These are phyloP conservation scores for Plenodomus tracheiphilus DNA, from an alignment of 2,329 filamentous ascomycete genomes.

Conservation along the genomic window DNA sequence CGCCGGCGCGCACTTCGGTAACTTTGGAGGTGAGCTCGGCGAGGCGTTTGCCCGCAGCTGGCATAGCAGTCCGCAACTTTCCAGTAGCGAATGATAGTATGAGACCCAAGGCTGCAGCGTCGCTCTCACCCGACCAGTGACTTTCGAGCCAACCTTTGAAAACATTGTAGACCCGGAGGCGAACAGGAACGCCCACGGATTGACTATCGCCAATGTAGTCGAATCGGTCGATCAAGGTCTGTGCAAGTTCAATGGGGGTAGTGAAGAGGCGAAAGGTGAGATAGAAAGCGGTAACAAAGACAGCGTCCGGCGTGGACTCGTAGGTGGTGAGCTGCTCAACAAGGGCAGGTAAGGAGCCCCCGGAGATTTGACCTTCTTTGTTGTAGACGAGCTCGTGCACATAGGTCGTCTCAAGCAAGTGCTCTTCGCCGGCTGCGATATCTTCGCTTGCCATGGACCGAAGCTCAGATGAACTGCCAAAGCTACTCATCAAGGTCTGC, in stretches of 20 bases:
- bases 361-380: constrained; percentile 92
- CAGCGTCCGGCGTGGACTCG: constrained; percentile 86
- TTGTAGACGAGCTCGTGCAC: constrained; percentile 91
- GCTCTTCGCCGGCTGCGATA: constrained; percentile 75
- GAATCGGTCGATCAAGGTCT: constrained; percentile 85
- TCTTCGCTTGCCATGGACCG: constrained; percentile 71
- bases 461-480: constrained; percentile 67
- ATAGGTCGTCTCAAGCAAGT: constrained; percentile 87
- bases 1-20: constrained; percentile 66
- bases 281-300: constrained; percentile 93
- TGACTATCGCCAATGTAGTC: constrained; percentile 84
- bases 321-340: constrained; percentile 94
- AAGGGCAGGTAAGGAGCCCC: constrained; percentile 84
- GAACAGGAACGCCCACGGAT: constrained; percentile 75
- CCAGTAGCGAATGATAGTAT: constrained; percentile 80
- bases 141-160: constrained; percentile 98
- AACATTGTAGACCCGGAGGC: constrained; percentile 89
- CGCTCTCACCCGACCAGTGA: constrained; percentile 85
- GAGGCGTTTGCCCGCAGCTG: constrained; percentile 78
- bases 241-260: constrained; percentile 75
- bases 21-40: constrained; percentile 80
- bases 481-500: constrained; percentile 63
- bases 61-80: constrained; percentile 69
- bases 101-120: constrained; percentile 72
- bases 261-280: constrained; percentile 95